Base-by-base conservation (phyloP, 441 rosid species). In the Metrosideros polymorpha region DNA sequence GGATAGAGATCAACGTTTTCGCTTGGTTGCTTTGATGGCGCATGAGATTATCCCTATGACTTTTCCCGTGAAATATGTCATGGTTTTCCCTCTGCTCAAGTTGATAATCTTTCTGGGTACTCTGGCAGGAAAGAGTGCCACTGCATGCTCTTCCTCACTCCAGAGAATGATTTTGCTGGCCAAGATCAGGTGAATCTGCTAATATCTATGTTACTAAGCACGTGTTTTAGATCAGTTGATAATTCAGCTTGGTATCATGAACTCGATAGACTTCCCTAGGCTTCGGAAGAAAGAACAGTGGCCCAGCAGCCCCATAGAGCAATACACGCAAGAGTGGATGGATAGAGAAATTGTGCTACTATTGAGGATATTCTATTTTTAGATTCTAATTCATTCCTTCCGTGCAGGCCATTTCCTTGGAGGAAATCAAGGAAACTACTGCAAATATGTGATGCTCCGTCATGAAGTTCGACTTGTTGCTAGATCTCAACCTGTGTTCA, bases 131-230 rank as follows among this genome's bases (percentile, higher is more conserved):
- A 94, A 92, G 99, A 97, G 89, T 97, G 99, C 89, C 99, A 97
- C 91, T 96, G 98, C 92, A 96, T 97, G 99, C 97, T 95, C 87
- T 97, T 96, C 92, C 95, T 97, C 85, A 97, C 98, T 61, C 95
- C 99, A 14, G 99, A 95, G 32, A 97, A 96, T 88, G 99, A 97
- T 93, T 97, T 95, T 89, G 96, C 98, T 1, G 99, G 99, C 82
- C 85, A 90, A 83, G 99, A 97, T 87, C 99, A 96, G 89, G 88
- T 88, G 52, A 88, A 51, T 45, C 14, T n/a, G 13, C 49, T 25
- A 27, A 47, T 45, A 29, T 47, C 45, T 49, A 53, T 39, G 0
- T 39, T 39, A 1, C n/a, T 22, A 71, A 71, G n/a, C 47, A 51
- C 14, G 25, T 49, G 32, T 50, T 43, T 35, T 59, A 14, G 25